phyloP scores from a whole-genome alignment of 169 alveolate genomes.

The Plasmodium inui region DNA sequence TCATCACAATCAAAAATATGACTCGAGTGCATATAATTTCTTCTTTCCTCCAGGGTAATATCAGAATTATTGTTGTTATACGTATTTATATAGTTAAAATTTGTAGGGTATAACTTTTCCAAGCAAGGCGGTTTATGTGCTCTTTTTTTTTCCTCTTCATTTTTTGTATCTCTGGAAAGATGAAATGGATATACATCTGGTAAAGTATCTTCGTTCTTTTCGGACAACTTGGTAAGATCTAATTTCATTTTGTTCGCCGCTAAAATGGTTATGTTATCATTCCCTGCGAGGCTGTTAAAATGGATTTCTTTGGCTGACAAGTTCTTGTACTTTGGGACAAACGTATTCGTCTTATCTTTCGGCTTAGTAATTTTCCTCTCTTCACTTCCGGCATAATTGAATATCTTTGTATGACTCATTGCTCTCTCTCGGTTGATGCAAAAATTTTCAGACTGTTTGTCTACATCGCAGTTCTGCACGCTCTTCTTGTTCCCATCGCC shows the following conservation, averaged over 20 bases:
- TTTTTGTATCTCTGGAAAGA: constrained; percentile 36
- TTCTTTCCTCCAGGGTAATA: constrained; percentile 44
- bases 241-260: constrained; percentile 67
- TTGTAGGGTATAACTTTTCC: constrained; percentile 69
- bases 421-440: constrained; percentile 31
- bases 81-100: constrained; percentile 63
- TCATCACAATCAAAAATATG: constrained; percentile 66
- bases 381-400: constrained; percentile 29
- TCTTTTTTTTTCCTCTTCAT: background rate
- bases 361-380: background rate
- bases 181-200: constrained; percentile 75
- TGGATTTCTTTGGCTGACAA: constrained; percentile 53
- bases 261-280: constrained; percentile 71
- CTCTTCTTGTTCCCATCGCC: background rate
- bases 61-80: constrained; percentile 62
- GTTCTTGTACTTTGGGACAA: constrained; percentile 65
- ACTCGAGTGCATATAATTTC: constrained; percentile 71
- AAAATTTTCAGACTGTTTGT: background rate
- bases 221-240: constrained; percentile 35
- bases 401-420: constrained; percentile 51
- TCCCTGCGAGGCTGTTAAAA: constrained; percentile 53
- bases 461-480: background rate
- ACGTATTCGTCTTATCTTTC: constrained; percentile 21
- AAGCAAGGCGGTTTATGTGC: constrained; percentile 8
- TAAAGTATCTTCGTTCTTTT: constrained; percentile 16